Conservation (phyloP, 148 eudicot genomes). For the Rhododendron mucronatum region DNA sequence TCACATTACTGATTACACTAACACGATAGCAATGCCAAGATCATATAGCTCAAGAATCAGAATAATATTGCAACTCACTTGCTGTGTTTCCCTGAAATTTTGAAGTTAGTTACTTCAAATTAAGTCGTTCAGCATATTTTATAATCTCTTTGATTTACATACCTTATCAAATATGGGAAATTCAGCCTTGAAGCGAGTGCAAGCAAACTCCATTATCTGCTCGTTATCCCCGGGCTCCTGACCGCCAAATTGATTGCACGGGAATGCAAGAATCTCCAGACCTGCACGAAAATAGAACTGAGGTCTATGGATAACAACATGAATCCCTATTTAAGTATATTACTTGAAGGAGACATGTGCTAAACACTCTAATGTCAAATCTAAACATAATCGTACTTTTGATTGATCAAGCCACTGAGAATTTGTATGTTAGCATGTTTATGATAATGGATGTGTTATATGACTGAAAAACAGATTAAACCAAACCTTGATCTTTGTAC, state of each 20-base stretch:
- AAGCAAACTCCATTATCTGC: slow-evolving; percentile 53
- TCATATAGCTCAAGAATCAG: not conserved
- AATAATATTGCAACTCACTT: not conserved
- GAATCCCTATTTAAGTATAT: not conserved
- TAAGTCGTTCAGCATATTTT: not conserved
- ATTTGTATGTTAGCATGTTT: not conserved
- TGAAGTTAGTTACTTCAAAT: not conserved
- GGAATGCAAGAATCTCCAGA: slow-evolving; percentile 63
- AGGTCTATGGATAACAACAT: not conserved
- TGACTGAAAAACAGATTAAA: not conserved
- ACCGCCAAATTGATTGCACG: slow-evolving; percentile 64
- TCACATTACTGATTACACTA: not conserved
- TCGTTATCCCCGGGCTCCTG: slow-evolving; percentile 66
- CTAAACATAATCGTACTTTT: not conserved
- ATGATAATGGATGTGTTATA: not conserved
- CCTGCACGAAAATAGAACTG: slow-evolving; percentile 23
- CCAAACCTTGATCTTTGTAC: slow-evolving; percentile 64
- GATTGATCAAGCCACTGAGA: not conserved
- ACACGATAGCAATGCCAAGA: not conserved
- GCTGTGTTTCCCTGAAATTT: not conserved
- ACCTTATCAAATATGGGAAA: slow-evolving; percentile 66
- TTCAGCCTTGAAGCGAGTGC: slow-evolving; percentile 69
- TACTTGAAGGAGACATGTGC: not conserved
- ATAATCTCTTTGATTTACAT: not conserved
- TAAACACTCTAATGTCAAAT: not conserved